A percentile compares a stretch with the other conserved stretches of the same genome.
Evolutionary conservation across 1,139 yeast genomes (phyloP).

Genomic region (Blastobotrys indianensis): DNA sequence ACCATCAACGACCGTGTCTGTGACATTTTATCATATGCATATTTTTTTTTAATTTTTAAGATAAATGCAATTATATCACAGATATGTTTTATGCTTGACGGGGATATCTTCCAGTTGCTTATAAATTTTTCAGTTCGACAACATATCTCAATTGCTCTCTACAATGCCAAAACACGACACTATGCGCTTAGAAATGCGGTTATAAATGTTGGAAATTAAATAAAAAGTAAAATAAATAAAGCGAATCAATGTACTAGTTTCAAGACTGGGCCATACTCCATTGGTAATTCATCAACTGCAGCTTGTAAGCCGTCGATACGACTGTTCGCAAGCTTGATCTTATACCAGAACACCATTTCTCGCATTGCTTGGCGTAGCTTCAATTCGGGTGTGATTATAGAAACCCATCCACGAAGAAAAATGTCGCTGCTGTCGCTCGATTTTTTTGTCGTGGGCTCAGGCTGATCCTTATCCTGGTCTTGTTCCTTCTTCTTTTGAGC

Average conservation of each 20-base stretch:
- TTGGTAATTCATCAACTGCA: slow-evolving; percentile 1
- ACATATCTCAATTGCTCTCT: too few species aligned
- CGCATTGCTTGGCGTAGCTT: slow-evolving; percentile 14
- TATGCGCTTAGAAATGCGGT: background rate
- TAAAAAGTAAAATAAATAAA: background rate
- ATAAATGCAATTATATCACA: too few species aligned
- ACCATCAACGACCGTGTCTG: too few species aligned
- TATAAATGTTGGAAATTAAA: background rate
- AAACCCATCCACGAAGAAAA: slow-evolving; percentile 14
- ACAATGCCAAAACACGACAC: background rate
- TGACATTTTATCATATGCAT: too few species aligned
- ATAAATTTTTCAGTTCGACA: too few species aligned
- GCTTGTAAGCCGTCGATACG: slow-evolving; percentile 15
- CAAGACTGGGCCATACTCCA: background rate
- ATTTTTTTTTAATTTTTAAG: too few species aligned
- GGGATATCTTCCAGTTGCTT: too few species aligned
- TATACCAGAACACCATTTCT: slow-evolving; percentile 17
- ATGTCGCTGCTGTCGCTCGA: background rate
- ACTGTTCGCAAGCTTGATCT: slow-evolving; percentile 14
- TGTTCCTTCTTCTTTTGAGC: background rate
- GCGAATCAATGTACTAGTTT: background rate
- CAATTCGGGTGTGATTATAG: slow-evolving; percentile 11
- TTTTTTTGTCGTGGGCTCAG: background rate
- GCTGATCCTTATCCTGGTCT: background rate
- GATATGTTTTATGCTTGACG: too few species aligned